phyloP scores from a whole-genome alignment of 1,284 basidiomycete species.

The Golubevia sp. region DNA sequence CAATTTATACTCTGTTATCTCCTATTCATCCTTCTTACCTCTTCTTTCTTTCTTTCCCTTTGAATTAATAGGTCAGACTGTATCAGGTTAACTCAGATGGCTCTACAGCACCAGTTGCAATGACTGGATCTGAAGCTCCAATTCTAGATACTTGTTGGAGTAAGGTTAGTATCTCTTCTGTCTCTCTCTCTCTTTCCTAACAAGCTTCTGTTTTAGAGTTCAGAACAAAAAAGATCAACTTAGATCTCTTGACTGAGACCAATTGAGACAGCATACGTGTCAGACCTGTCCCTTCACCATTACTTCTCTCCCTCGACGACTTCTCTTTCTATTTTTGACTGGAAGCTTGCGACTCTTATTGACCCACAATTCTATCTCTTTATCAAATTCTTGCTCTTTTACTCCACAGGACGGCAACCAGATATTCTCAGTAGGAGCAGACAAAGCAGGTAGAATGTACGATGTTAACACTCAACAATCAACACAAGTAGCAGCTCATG shows the following conservation, averaged over 20 bases:
- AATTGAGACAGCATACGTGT: too few species aligned
- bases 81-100: constrained; percentile 46
- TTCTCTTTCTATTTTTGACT: neutral
- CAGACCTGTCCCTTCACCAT: too few species aligned
- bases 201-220: too few species aligned
- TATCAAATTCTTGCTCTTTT: neutral
- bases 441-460: constrained; percentile 58
- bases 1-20: too few species aligned
- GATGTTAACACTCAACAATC: constrained; percentile 55
- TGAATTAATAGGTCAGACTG: constrained; percentile 38
- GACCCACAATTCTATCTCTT: neutral
- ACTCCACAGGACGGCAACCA: constrained; percentile 37
- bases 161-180: constrained; percentile 20
- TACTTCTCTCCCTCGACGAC: too few species aligned
- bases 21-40: too few species aligned
- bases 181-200: too few species aligned
- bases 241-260: too few species aligned
- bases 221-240: too few species aligned
- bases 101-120: constrained; percentile 46
- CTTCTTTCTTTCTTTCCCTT: neutral
- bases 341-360: neutral
- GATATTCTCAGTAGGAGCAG: constrained; percentile 51
- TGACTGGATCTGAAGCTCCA: constrained; percentile 55
- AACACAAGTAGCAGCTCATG: constrained; percentile 49
- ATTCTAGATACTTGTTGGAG: constrained; percentile 54